Evolutionary conservation across 768 basidiomycete species (phyloP).

Genomic region (Xerocomus spinulosus): DNA sequence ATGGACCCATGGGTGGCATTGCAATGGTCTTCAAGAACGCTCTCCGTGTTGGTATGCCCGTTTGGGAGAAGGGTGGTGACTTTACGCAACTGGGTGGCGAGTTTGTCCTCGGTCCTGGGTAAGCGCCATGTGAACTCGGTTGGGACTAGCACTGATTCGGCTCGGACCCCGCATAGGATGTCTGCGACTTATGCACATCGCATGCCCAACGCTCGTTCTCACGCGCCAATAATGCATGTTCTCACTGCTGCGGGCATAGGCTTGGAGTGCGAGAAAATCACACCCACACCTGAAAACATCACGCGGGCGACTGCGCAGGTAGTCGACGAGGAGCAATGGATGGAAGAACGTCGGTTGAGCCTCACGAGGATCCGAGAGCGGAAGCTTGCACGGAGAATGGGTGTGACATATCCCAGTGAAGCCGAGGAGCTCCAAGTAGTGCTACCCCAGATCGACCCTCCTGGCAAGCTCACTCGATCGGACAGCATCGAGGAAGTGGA

Average conservation of each 20-base stretch:
- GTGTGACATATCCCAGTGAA: slow-evolving; percentile 20
- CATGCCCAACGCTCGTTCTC: slow-evolving; percentile 73
- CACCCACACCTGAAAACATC: slow-evolving; percentile 1
- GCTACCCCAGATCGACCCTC: slow-evolving; percentile 19
- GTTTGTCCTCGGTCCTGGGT: slow-evolving; percentile 71
- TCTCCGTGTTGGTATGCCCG: slow-evolving; percentile 69
- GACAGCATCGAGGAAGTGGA: slow-evolving; percentile 32
- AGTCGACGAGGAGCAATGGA: slow-evolving; percentile 32
- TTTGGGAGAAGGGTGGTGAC: slow-evolving; percentile 79
- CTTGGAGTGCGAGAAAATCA: slow-evolving; percentile 22
- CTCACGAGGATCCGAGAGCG: slow-evolving; percentile 30
- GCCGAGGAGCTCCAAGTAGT: slow-evolving; percentile 13
- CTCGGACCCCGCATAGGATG: slow-evolving; percentile 37
- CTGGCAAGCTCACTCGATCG: slow-evolving; percentile 25
- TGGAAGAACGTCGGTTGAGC: slow-evolving; percentile 33
- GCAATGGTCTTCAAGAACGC: slow-evolving; percentile 72
- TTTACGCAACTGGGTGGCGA: slow-evolving; percentile 83
- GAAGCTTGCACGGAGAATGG: slow-evolving; percentile 31
- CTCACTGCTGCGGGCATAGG: slow-evolving; percentile 56
- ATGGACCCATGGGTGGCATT: slow-evolving; percentile 60
- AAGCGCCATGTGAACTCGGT: slow-evolving; percentile 27
- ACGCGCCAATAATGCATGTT: slow-evolving; percentile 68
- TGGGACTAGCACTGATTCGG: slow-evolving; percentile 1
- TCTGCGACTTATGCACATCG: slow-evolving; percentile 75
- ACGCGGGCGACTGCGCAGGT: slow-evolving; percentile 4